Evolutionary conservation across 164 flowering plant species (phyloP).

Genomic region (Vitis amurensis): DNA sequence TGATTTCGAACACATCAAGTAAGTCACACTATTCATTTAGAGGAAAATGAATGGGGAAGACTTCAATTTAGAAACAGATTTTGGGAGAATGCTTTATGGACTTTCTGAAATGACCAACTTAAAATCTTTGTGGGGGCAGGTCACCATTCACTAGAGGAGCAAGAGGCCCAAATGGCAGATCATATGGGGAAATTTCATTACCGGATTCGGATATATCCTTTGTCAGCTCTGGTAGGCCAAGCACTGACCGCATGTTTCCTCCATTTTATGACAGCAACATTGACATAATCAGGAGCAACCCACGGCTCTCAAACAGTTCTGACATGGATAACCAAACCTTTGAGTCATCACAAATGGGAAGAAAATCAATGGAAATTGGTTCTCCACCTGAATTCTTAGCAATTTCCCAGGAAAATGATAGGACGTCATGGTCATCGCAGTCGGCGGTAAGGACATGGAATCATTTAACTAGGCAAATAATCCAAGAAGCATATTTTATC

Average conservation of each 20-base stretch:
- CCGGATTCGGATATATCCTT: constrained; percentile 55
- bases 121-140: constrained; percentile 20
- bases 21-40: neutral
- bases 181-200: constrained; percentile 37
- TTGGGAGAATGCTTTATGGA: too few relatives aligned
- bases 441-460: constrained; percentile 17
- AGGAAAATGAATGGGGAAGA: too few relatives aligned
- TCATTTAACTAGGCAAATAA: neutral
- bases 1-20: constrained; percentile 25
- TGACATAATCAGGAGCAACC: constrained; percentile 25
- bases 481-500: neutral
- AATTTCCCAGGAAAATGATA: constrained; percentile 26
- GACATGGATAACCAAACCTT: constrained; percentile 36
- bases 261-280: constrained; percentile 23
- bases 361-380: constrained; percentile 34
- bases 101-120: neutral
- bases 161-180: constrained; percentile 27
- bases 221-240: constrained; percentile 51
- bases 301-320: constrained; percentile 42
- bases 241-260: constrained; percentile 44
- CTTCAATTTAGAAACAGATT: too few relatives aligned
- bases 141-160: constrained; percentile 37
- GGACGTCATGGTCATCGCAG: constrained; percentile 22
- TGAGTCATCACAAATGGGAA: constrained; percentile 29
- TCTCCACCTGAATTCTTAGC: constrained; percentile 24